Evolutionary conservation across 495 filamentous ascomycete species (phyloP).

Genomic region (Neurospora sp.): DNA sequence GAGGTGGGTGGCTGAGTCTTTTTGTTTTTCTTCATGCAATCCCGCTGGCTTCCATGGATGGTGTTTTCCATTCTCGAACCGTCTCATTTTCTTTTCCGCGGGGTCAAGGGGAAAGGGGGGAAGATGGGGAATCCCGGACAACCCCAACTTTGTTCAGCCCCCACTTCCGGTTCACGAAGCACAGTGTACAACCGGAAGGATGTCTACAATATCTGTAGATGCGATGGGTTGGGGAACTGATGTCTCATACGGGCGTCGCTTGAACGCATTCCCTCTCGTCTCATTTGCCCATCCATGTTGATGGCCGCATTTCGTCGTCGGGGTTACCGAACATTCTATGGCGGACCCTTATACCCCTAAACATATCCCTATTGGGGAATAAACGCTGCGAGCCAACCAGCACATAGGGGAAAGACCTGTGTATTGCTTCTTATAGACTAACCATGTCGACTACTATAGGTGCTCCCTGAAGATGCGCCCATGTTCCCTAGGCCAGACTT

Average conservation of each 20-base stretch:
- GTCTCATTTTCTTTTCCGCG: background rate
- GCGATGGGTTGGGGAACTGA: background rate
- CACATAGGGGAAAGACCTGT: background rate
- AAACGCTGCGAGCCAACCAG: background rate
- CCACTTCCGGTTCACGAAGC: slow-evolving; percentile 2
- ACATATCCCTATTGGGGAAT: background rate
- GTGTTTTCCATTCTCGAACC: background rate
- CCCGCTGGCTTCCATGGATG: background rate
- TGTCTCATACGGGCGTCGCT: background rate
- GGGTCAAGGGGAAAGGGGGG: background rate
- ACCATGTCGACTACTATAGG: slow-evolving; percentile 35
- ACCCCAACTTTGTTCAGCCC: background rate
- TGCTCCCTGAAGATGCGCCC: slow-evolving; percentile 50
- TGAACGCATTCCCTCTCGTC: background rate
- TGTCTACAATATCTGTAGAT: background rate
- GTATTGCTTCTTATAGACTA: background rate
- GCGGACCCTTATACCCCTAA: background rate
- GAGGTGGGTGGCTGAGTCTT: slow-evolving; percentile 34
- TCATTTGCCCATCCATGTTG: background rate
- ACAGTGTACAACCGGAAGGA: background rate
- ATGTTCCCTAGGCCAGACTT: slow-evolving; percentile 84
- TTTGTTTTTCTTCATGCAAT: background rate
- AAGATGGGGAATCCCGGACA: background rate
- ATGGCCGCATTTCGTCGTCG: background rate
- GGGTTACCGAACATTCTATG: background rate